A percentile compares a stretch with the other conserved stretches of the same genome.
Conservation (phyloP, 495 filamentous ascomycete species). For the Podospora fimiseda region DNA sequence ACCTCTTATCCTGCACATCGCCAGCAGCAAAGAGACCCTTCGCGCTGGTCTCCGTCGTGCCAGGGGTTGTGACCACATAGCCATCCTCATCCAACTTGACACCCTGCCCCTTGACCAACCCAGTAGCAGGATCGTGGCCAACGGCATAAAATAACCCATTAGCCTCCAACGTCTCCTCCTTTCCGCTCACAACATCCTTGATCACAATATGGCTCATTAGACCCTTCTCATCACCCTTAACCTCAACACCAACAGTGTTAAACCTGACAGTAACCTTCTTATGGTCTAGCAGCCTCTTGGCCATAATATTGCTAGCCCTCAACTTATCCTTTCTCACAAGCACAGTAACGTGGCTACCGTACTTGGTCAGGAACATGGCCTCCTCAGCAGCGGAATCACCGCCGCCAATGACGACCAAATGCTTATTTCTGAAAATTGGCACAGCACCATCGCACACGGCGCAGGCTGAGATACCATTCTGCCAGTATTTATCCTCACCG, state of each 20-base stretch:
- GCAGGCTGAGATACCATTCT: constrained; percentile 91
- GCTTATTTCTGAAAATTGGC: constrained; percentile 95
- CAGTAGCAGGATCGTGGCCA: constrained; percentile 90
- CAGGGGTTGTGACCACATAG: constrained; percentile 84
- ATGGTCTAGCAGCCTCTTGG: constrained; percentile 70
- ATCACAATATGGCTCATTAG: constrained; percentile 80
- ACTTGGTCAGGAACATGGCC: constrained; percentile 95
- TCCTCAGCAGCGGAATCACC: constrained; percentile 97
- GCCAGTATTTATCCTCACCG: constrained; percentile 95
- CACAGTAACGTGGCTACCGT: constrained; percentile 89
- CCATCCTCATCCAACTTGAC: constrained; percentile 76
- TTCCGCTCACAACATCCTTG: constrained; percentile 70
- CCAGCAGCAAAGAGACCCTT: constrained; percentile 94
- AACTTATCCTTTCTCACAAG: constrained; percentile 82
- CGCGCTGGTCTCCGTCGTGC: constrained; percentile 79
- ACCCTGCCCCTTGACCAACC: constrained; percentile 78
- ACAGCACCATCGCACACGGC: constrained; percentile 97
- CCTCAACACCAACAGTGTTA: constrained; percentile 73
- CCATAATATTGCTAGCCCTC: constrained; percentile 86
- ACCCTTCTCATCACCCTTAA: constrained; percentile 76
- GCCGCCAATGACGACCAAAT: constrained; percentile 90
- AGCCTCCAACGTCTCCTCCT: constrained; percentile 73
- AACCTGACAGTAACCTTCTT: constrained; percentile 85
- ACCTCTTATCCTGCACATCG: constrained; percentile 97
- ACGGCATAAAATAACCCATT: constrained; percentile 97